Percentiles rank a stretch among this genome's conserved stretches.
Evolutionary conservation across 805 yeast genomes (phyloP).

Genomic region (Saccharomycopsis microspora): DNA sequence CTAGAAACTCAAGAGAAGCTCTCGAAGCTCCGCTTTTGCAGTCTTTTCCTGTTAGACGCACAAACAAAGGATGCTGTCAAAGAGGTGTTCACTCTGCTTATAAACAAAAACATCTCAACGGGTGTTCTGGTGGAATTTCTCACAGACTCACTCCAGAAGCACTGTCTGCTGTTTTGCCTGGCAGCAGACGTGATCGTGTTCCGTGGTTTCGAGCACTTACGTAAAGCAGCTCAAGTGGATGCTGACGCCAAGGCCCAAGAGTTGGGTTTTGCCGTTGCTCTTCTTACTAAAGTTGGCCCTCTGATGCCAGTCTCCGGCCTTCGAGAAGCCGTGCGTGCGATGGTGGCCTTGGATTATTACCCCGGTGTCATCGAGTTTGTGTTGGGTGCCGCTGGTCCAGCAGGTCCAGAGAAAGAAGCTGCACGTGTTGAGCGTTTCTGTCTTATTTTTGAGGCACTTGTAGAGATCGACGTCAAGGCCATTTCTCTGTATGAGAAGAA

Average conservation of each 20-base stretch:
- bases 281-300: slow-evolving; percentile 72
- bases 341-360: slow-evolving; percentile 66
- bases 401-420: background rate
- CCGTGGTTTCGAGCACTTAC: slow-evolving; percentile 85
- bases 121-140: slow-evolving; percentile 92
- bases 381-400: slow-evolving; percentile 47
- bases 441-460: slow-evolving; percentile 63
- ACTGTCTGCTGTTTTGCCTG: slow-evolving; percentile 92
- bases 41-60: slow-evolving; percentile 62
- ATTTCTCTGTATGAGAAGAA: slow-evolving; percentile 25
- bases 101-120: slow-evolving; percentile 75
- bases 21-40: slow-evolving; percentile 56
- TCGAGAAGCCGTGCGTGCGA: slow-evolving; percentile 68
- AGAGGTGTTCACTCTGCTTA: slow-evolving; percentile 80
- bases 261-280: slow-evolving; percentile 59
- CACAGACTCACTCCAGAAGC: slow-evolving; percentile 77
- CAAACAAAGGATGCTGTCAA: slow-evolving; percentile 49
- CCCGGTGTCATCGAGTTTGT: slow-evolving; percentile 81
- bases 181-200: slow-evolving; percentile 87
- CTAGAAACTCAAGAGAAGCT: slow-evolving; percentile 59
- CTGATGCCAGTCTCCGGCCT: slow-evolving; percentile 69
- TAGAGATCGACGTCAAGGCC: slow-evolving; percentile 57
- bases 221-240: slow-evolving; percentile 76
- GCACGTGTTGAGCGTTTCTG: slow-evolving; percentile 53
- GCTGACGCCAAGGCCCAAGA: slow-evolving; percentile 57